Evolutionary conservation across 2,329 filamentous ascomycete species (phyloP), one percentile per base, ranked within the genome.

Genomic region (Lizonia empirigonia): DNA sequence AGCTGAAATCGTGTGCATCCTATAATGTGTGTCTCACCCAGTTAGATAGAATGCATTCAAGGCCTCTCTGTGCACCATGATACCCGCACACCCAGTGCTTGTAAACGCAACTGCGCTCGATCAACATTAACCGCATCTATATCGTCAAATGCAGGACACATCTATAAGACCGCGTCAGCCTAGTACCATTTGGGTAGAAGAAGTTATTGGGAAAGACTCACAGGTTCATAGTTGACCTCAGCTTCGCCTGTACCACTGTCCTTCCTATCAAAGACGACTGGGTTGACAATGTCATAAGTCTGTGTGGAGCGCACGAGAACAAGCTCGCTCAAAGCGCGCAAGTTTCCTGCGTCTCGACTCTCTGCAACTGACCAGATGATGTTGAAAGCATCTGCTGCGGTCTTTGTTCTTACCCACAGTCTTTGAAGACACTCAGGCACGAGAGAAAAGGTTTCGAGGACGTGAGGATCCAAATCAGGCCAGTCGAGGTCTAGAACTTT

Each of bases 401-500:
- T 56, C 6, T 13, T 33, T 7, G 51, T 49, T n/a, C 63, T 44
- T 5, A 69, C 44, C 59, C 62, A 63, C 5, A 69, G 34, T 2
- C 40, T 35, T 18, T 55, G 54, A 6, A 68, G 39, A 6, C 24
- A 18, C 13, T 39, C 36, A 12, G 57, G 47, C 2, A 65, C 24
- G 7, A 68, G 36, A 6, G 36, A 27, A 29, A 60, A 56, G 2
- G 38, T 20, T 22, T 58, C 45, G 24, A 71, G 23, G 4, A 59
- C 27, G 5, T 44, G 37, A 12, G 58, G 41, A 5, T 63, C 46
- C 2, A 70, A 23, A 18, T 59, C 45, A 1, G 65, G 63, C 67
- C 65, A 71, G 42, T 65, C 56, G 5, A 69, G 59, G 32, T 68
- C 62, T 20, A 71, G 39, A 4, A 24, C 41, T 16, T 54, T 26